Base-by-base conservation (phyloP, 495 filamentous ascomycete genomes). In the Penicillium goetzii region DNA sequence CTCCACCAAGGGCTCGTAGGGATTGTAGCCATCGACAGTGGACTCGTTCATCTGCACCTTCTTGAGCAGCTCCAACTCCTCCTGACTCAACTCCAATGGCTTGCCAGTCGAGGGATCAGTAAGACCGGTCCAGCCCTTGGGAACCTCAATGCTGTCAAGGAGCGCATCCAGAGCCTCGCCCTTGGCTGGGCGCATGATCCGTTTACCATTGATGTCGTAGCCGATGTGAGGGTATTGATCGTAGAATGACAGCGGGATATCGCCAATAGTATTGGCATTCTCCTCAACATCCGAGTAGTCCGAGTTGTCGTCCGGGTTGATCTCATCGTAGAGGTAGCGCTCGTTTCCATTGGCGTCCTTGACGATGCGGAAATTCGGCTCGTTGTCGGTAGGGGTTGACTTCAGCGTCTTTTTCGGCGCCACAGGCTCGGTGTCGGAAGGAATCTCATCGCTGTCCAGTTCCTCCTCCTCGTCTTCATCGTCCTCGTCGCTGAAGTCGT, bases 201-300 rank as follows among this genome's bases (percentile, higher is more conserved):
- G 96, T 82, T 93, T 97, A 74, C 95, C 95, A 78, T 99, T 96
- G 76, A 99, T 97, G 72, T 97, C 91, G 76, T 99, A 99, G 45
- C 95, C 95, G 74, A 99, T 97, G 74, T 99, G 95, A 58, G 96
- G 95, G 72, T 97, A 98, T 50, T 90, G 89, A 72, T 98, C 94
- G 82, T 99, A 99, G 78, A 97, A 97, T 30, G 89, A 88, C 21
- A 98, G 76, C 14, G 94, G 92, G 62, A 99, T 99, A 72, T 98
- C 84, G 60, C 95, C 95, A 72, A 99, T 97, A 4, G 95, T 97
- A 74, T 98, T 99, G 14, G 80, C 80, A 28, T 88, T 86, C 28
- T 86, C 89, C 50, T 90, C 87, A 9, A 88, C 88, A 70, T 97
- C 95, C 4, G 90, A 88, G 68, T 97, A 93, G 75, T 99, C 96